Percentiles rank a stretch among this genome's conserved stretches.
phyloP scores from a whole-genome alignment of 2,329 filamentous ascomycete genomes.

The Coleophoma eucalyptorum region DNA sequence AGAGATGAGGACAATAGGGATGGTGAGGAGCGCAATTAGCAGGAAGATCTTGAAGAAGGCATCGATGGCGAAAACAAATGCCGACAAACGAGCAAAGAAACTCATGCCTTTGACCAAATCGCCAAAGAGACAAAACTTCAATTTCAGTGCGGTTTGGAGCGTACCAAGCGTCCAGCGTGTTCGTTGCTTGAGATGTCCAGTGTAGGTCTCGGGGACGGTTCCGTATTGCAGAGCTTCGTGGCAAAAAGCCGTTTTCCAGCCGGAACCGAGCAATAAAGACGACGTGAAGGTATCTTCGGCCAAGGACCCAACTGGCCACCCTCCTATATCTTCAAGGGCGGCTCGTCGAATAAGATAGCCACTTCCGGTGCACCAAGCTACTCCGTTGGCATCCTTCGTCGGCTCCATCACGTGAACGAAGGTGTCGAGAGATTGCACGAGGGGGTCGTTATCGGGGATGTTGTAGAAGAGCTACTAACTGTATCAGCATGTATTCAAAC shows the following conservation, averaged over 20 bases:
- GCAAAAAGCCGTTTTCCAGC: constrained; percentile 59
- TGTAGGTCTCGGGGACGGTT: constrained; percentile 52
- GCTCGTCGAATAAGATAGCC: constrained; percentile 57
- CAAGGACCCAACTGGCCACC: constrained; percentile 56
- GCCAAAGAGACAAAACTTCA: constrained; percentile 56
- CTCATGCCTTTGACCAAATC: constrained; percentile 49
- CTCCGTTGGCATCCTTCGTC: constrained; percentile 40
- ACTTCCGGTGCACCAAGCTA: constrained; percentile 63
- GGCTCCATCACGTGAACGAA: constrained; percentile 51
- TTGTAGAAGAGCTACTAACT: constrained; percentile 53
- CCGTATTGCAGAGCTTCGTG: constrained; percentile 59
- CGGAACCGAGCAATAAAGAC: constrained; percentile 52
- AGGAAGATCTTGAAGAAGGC: constrained; percentile 53
- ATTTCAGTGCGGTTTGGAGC: constrained; percentile 55
- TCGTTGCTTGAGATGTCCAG: constrained; percentile 52
- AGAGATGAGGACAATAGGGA: constrained; percentile 54
- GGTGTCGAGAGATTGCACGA: constrained; percentile 50
- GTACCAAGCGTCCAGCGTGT: constrained; percentile 54
- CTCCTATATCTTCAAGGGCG: constrained; percentile 57
- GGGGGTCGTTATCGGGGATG: constrained; percentile 52
- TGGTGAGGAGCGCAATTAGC: constrained; percentile 50
- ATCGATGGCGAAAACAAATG: constrained; percentile 52
- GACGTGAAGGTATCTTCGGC: constrained; percentile 59
- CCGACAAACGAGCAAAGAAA: constrained; percentile 52
- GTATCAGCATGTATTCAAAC: neutral